Evolutionary conservation across 176 grass and related monocot species (phyloP), one percentile per base, ranked within the genome.

Genomic region (Puya raimondii): DNA sequence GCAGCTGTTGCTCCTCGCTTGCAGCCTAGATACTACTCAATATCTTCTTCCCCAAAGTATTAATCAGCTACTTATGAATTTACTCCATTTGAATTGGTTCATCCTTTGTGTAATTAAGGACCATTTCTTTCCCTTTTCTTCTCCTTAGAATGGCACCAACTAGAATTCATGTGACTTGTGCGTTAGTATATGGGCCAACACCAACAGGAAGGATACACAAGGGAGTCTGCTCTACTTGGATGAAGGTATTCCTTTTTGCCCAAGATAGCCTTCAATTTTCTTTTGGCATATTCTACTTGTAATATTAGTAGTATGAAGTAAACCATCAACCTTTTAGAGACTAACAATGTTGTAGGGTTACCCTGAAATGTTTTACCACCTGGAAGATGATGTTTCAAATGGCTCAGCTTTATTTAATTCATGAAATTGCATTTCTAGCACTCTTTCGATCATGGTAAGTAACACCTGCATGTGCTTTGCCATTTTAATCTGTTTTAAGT

Each of bases 181-280:
- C 91, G 11, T 80, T 96, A 65, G 91, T 96, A 68, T 79, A 96
- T 72, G 91, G 87, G 14, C 87, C 87, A 66, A 90, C 91, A 64
- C 87, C 87, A 70, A 96, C 87, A 13, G 91, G 87, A 81, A 90
- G 91, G 76, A 87, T 96, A 72, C 91, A 96, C 67, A 80, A 91
- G 70, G 91, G 91, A 83, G 76, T 96, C 79, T 96, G 91, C 79
- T 96, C 91, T 1, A 96, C 91, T 68, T 96, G 91, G 91, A 96
- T 96, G 91, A 96, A 96, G 79, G 91, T 96, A 72, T 11, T 80
- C 48, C 76, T 57, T 78, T 61, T 20, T 61, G 17, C 56, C 56
- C 21, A 61, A 21, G 17, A 61, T 20, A 61, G 21, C 56, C 56
- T 61, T 61, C 16, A 18, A 61, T 61, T 61, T 61, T 61, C 12